Evolutionary conservation across 2,329 filamentous ascomycete species (phyloP), one percentile per base, ranked within the genome.

Genomic region (Trichocomaceae sp.): DNA sequence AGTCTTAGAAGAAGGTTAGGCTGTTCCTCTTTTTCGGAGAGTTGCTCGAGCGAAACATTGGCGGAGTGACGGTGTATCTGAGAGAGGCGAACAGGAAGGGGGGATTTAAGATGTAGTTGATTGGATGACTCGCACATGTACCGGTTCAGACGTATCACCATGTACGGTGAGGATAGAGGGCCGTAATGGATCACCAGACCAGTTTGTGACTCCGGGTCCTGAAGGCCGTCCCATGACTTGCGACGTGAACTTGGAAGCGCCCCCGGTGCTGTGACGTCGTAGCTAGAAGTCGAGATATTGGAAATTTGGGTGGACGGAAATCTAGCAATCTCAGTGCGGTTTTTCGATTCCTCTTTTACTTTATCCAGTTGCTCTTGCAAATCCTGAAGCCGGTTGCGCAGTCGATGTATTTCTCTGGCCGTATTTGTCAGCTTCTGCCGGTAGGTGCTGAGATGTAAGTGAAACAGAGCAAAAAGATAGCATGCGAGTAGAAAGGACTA

Each of bases 91-190:
- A 44, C 48, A 51, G 39, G 57, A 37, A 47, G 58, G 17, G 50
- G 57, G 26, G 57, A 57, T 19, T 67, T 68, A 6, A 65, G 63
- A 31, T 65, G 59, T 42, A 68, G 63, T 9, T 64, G 58, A 48
- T 66, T 56, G n/a, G 63, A 58, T 5, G 63, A 60, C 44, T 67
- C 62, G 19, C 63, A 47, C 35, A 70, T 64, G 47, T 72, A 78
- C 68, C 17, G n/a, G 19, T 20, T 19, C 17, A 20, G 19, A 20
- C 73, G 71, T 19, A 64, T 64, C 44, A 76, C 69, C 58, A 77
- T 77, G 64, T 73, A 77, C 54, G 70, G 69, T 15, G 68, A 61
- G 6, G 76, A 78, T 3, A 73, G 68, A 1, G 74, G 69, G 2
- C 75, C 76, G 58, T 74, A 77, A 55, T 69, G 76, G 5, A 19